phyloP scores from a whole-genome alignment of 805 yeast species.

The Zygoascus ofunaensis region DNA sequence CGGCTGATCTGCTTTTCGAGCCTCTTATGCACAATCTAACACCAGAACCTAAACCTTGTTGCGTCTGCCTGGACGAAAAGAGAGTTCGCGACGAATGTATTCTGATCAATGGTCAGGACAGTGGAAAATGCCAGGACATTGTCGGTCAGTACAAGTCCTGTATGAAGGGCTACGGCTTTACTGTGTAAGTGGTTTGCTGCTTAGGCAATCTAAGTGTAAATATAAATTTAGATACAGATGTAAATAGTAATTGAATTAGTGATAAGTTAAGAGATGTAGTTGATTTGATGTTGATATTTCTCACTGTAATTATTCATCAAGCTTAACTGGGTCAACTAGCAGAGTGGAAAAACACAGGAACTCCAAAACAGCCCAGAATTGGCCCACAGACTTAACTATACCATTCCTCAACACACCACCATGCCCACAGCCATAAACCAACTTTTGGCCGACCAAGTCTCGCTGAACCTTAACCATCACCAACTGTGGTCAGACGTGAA shows the following conservation, averaged over 20 bases:
- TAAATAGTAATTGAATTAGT: background rate
- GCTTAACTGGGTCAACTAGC: too few relatives aligned
- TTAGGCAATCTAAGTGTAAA: background rate
- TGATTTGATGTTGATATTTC: background rate
- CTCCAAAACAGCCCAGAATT: too few relatives aligned
- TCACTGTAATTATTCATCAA: too few relatives aligned
- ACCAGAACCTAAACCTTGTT: conserved; percentile 81
- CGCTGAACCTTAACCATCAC: conserved; percentile 28
- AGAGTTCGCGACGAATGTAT: conserved; percentile 79
- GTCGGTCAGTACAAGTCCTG: conserved; percentile 71
- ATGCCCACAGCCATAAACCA: background rate
- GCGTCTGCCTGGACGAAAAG: conserved; percentile 85
- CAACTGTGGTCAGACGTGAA: conserved; percentile 30
- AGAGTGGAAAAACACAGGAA: too few relatives aligned
- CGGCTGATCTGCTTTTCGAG: too few relatives aligned
- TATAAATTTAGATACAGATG: background rate
- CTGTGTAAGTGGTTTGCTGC: background rate
- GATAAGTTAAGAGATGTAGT: background rate
- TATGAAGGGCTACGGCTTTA: conserved; percentile 87
- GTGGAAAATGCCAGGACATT: conserved; percentile 67
- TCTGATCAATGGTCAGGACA: conserved; percentile 70
- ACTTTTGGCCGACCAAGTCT: conserved; percentile 17
- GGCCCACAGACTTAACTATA: too few relatives aligned
- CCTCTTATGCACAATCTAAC: too few relatives aligned
- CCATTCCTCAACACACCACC: too few relatives aligned